A percentile compares a stretch with the other conserved stretches of the same genome.
Evolutionary conservation across 345 rosid species (phyloP).

Genomic region (Salix suchowensis): DNA sequence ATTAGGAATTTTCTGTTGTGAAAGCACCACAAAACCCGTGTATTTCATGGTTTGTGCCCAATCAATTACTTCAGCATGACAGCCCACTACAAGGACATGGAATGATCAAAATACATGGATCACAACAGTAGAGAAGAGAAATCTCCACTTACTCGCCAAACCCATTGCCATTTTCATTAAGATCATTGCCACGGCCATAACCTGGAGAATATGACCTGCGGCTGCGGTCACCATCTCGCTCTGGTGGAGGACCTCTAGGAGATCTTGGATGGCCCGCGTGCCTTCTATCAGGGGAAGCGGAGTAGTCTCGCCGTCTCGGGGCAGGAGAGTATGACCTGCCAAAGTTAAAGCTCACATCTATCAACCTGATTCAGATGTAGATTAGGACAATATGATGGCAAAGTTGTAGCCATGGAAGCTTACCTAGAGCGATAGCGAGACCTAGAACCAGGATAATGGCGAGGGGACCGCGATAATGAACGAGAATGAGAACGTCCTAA

Average conservation of each 20-base stretch:
- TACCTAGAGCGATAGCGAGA: slow-evolving; percentile 82
- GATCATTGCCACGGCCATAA: slow-evolving; percentile 37
- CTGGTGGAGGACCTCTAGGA: slow-evolving; percentile 73
- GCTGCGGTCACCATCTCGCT: slow-evolving; percentile 40
- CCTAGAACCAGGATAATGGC: slow-evolving; percentile 61
- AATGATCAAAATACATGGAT: not conserved
- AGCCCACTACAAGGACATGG: not conserved
- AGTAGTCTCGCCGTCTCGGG: slow-evolving; percentile 54
- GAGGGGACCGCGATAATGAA: slow-evolving; percentile 75
- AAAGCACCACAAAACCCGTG: not conserved
- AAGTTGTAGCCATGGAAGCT: slow-evolving; percentile 5
- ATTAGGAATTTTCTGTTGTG: not conserved
- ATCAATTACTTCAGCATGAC: not conserved
- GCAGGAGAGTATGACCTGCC: slow-evolving; percentile 82
- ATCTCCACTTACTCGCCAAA: slow-evolving; percentile 47
- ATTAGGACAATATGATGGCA: not conserved
- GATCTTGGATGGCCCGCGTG: slow-evolving; percentile 57
- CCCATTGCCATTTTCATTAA: slow-evolving; percentile 39
- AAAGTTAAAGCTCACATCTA: not conserved
- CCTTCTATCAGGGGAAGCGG: slow-evolving; percentile 72
- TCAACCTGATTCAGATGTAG: not conserved
- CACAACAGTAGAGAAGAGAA: not conserved
- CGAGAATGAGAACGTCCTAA: slow-evolving; percentile 83
- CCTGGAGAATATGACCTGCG: slow-evolving; percentile 66
- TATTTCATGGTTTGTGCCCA: not conserved